phyloP scores from a whole-genome alignment of 768 basidiomycete genomes.

The Russula virescens region DNA sequence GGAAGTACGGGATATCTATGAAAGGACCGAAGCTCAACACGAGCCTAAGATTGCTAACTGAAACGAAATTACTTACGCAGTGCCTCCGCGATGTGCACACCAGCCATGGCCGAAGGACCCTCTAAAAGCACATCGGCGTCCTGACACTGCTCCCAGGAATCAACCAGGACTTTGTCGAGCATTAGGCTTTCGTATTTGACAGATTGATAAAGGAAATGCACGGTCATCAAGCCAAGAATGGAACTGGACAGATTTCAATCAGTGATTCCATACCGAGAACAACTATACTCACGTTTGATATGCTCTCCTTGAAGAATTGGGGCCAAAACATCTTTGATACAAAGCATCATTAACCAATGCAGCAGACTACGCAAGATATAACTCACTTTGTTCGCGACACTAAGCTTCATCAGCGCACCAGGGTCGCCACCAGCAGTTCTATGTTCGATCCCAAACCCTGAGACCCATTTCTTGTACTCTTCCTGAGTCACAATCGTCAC shows the following conservation, averaged over 20 bases:
- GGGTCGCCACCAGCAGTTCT: constrained; percentile 65
- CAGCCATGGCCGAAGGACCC: constrained; percentile 63
- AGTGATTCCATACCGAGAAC: neutral
- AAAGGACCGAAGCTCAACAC: constrained; percentile 2
- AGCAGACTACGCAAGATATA: neutral
- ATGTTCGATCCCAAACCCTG: constrained; percentile 53
- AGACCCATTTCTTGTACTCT: constrained; percentile 50
- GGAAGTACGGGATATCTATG: constrained; percentile 57
- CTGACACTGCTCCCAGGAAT: constrained; percentile 57
- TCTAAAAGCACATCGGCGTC: constrained; percentile 65
- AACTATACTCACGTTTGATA: constrained; percentile 41
- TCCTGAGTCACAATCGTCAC: constrained; percentile 47
- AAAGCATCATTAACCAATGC: constrained; percentile 24
- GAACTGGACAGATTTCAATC: constrained; percentile 37
- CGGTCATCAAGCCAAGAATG: constrained; percentile 60
- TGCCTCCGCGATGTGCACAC: constrained; percentile 67
- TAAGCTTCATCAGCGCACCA: constrained; percentile 60
- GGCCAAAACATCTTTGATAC: constrained; percentile 60
- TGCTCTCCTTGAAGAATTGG: constrained; percentile 60
- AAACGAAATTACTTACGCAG: constrained; percentile 36
- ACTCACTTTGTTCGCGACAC: constrained; percentile 41
- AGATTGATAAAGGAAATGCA: constrained; percentile 30
- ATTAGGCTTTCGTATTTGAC: neutral
- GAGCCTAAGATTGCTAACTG: neutral
- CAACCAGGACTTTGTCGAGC: constrained; percentile 43